Evolutionary conservation across 2,329 filamentous ascomycete genomes (phyloP).

Genomic region (Penicillium sumatraense): DNA sequence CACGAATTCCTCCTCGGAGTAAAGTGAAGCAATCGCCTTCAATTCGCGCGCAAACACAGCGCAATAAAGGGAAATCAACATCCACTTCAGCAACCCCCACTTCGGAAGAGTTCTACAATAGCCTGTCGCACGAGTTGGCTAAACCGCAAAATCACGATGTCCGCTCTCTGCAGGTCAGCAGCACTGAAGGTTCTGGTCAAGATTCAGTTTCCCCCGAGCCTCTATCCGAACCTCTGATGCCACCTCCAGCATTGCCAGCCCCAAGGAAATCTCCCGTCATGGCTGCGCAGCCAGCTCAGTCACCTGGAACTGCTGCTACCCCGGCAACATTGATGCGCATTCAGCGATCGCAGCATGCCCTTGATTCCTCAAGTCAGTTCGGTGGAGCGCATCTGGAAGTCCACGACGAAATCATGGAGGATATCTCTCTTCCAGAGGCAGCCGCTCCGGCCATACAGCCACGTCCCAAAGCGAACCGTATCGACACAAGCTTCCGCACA

Average conservation of each 20-base stretch:
- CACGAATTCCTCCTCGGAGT: constrained; percentile 37
- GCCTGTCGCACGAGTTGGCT: constrained; percentile 41
- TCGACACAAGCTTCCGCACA: constrained; percentile 53
- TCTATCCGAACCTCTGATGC: constrained; percentile 56
- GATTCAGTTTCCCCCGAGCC: constrained; percentile 56
- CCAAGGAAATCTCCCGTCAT: constrained; percentile 47
- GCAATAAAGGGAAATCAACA: constrained; percentile 36
- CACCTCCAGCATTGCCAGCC: constrained; percentile 52
- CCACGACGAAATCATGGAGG: constrained; percentile 64
- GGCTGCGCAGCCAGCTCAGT: constrained; percentile 34
- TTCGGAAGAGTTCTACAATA: constrained; percentile 40
- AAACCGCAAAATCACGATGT: constrained; percentile 31
- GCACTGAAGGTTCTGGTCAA: constrained; percentile 51
- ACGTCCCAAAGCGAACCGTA: constrained; percentile 52
- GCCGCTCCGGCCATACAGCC: constrained; percentile 53
- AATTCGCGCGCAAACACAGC: constrained; percentile 45
- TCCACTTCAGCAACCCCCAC: constrained; percentile 39
- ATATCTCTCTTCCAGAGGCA: constrained; percentile 75
- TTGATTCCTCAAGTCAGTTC: constrained; percentile 43
- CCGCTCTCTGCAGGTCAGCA: constrained; percentile 39
- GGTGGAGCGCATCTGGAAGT: constrained; percentile 43
- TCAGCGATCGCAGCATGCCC: constrained; percentile 52
- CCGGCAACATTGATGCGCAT: constrained; percentile 88
- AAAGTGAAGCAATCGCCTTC: constrained; percentile 51
- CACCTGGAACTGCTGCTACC: constrained; percentile 68